Percentiles rank a stretch among this genome's conserved stretches.
These are phyloP conservation scores for Umbellularia californica DNA, from an alignment of 164 flowering plant species.

Conservation along the genomic window DNA sequence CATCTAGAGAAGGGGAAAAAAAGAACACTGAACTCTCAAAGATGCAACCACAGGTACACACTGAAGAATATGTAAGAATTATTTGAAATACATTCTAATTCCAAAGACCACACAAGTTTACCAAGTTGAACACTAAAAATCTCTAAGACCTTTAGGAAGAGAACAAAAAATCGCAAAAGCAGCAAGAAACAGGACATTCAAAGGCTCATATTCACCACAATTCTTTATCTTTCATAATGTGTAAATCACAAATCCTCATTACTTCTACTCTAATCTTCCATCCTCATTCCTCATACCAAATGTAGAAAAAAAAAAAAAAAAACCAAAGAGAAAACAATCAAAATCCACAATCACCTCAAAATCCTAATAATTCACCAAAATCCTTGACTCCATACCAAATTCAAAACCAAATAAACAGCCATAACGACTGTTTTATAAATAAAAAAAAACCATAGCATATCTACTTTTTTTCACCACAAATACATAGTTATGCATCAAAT, in stretches of 20 bases:
- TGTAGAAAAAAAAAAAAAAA: background rate
- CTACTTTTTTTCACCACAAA: background rate
- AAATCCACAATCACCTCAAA: background rate
- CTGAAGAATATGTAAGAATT: background rate
- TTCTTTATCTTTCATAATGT: background rate
- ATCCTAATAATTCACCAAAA: background rate
- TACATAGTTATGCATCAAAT: background rate
- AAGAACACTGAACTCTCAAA: background rate
- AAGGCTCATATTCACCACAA: background rate
- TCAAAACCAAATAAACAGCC: background rate
- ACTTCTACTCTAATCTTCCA: background rate
- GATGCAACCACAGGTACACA: background rate
- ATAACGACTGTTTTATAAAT: background rate
- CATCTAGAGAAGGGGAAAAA: background rate
- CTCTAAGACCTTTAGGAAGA: background rate
- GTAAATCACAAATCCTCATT: background rate
- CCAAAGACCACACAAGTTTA: background rate
- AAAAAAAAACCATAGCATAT: background rate
- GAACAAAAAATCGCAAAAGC: background rate
- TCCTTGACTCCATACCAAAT: background rate
- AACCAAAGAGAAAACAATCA: background rate
- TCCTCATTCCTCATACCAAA: background rate
- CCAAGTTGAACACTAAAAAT: background rate
- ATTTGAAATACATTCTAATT: background rate
- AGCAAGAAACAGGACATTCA: background rate